A percentile compares a stretch with the other conserved stretches of the same genome.
Evolutionary conservation across 2,329 filamentous ascomycete species (phyloP).

Genomic region (Blumeriella jaapii): DNA sequence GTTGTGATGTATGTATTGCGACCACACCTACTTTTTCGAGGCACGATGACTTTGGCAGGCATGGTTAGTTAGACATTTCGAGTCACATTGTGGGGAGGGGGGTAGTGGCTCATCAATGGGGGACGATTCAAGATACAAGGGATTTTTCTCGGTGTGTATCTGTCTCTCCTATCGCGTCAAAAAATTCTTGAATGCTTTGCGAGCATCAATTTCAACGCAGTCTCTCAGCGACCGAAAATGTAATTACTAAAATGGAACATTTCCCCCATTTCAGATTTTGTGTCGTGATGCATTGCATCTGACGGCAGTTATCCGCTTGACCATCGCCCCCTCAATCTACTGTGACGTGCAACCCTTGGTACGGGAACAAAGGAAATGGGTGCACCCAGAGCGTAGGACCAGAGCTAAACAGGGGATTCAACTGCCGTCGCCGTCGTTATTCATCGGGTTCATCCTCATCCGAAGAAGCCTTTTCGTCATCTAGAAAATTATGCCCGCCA

Average conservation of each 20-base stretch:
- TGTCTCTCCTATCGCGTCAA: constrained; percentile 17
- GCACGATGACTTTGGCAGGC: constrained; percentile 26
- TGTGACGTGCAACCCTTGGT: constrained; percentile 7
- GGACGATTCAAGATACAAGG: constrained; percentile 3
- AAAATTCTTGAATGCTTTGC: constrained; percentile 5
- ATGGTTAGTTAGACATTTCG: constrained; percentile 11
- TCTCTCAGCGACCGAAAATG: constrained; percentile 2
- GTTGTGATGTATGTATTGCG: constrained; percentile 28
- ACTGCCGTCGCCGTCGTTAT: constrained; percentile 45
- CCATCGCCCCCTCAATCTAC: constrained; percentile 40
- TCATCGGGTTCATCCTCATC: constrained; percentile 57
- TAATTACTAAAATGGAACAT: constrained; percentile 14
- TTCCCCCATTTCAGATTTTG: constrained; percentile 5
- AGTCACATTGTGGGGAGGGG: constrained; percentile 1
- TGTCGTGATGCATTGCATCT: constrained; percentile 12
- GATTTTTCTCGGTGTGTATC: constrained; percentile 22
- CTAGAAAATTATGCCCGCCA: constrained; percentile 28
- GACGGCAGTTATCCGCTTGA: constrained; percentile 53
- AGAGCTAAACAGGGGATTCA: constrained; percentile 48
- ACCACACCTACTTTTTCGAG: constrained; percentile 16
- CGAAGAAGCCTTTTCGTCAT: constrained; percentile 47
- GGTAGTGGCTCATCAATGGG: not conserved
- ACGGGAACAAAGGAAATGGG: constrained; percentile 14
- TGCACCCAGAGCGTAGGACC: constrained; percentile 20
- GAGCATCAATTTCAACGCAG: constrained; percentile 4